Conservation (phyloP, 345 rosid genomes). For the Eucalyptus viminalis region DNA sequence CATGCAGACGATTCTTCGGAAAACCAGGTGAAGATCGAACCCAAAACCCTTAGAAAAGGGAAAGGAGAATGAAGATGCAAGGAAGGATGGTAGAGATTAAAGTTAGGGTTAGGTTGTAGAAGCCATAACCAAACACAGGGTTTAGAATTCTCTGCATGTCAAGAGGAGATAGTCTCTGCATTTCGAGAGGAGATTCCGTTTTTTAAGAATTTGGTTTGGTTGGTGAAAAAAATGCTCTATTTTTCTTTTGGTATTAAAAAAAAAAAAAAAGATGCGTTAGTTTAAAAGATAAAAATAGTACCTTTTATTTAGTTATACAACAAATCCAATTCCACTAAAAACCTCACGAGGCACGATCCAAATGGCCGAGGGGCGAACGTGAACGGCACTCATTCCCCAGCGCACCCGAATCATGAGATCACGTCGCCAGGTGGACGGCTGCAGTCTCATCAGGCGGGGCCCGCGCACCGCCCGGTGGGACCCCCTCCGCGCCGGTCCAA, state of each 20-base stretch:
- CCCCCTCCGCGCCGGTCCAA: background rate
- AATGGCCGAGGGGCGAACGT: background rate
- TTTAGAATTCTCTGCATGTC: no score
- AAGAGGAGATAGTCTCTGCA: no score
- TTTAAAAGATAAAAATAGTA: background rate
- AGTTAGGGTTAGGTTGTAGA: no score
- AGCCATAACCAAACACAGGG: no score
- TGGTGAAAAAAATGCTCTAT: background rate
- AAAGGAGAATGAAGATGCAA: no score
- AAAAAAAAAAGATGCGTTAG: no score
- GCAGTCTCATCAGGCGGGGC: background rate
- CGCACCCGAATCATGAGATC: background rate
- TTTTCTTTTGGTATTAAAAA: background rate
- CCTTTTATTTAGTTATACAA: background rate
- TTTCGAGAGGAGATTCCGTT: no score
- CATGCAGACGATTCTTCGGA: no score
- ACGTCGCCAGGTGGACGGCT: background rate
- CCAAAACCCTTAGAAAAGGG: no score
- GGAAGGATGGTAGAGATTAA: no score
- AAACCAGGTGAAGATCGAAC: no score
- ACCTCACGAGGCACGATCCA: background rate
- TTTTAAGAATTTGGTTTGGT: background rate
- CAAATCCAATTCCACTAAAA: background rate
- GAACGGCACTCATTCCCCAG: slow-evolving; percentile 13
- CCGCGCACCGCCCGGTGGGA: background rate